These are phyloP conservation scores for Corchorus capsularis DNA, from an alignment of 345 rosid species.

Conservation along the genomic window DNA sequence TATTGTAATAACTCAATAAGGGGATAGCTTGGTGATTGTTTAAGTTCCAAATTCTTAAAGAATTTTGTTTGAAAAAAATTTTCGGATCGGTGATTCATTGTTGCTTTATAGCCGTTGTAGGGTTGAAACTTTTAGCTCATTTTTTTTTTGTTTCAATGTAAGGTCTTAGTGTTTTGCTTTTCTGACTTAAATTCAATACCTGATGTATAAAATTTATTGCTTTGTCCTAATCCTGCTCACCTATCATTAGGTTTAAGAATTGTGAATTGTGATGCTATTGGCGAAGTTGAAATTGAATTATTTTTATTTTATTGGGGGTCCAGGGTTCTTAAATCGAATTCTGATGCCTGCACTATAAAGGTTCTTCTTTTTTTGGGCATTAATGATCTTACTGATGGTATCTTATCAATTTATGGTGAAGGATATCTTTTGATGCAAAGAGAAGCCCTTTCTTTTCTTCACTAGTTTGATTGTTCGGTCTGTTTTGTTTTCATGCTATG, in stretches of 20 bases:
- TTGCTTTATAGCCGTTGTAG: not conserved
- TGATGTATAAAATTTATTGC: not conserved
- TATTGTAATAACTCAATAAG: not conserved
- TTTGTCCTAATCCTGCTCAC: not conserved
- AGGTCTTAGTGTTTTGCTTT: not conserved
- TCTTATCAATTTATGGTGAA: not conserved
- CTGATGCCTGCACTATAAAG: not conserved
- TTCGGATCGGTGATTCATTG: not conserved
- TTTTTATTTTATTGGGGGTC: not conserved
- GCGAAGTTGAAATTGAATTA: not conserved
- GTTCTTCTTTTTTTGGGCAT: not conserved
- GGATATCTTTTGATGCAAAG: constrained; percentile 10
- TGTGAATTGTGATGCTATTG: not conserved
- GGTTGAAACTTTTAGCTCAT: not conserved
- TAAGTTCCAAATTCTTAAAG: not conserved
- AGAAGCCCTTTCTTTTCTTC: not conserved
- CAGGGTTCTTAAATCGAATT: not conserved
- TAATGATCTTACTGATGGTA: not conserved
- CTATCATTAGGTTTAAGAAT: not conserved
- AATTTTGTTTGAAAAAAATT: not conserved
- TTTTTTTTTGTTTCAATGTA: not conserved
- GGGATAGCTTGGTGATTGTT: not conserved
- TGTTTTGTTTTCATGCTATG: not conserved
- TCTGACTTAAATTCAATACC: not conserved
- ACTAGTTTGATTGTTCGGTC: not conserved